Evolutionary conservation across 2,329 filamentous ascomycete genomes (phyloP).

Genomic region (Clonostachys chloroleuca): DNA sequence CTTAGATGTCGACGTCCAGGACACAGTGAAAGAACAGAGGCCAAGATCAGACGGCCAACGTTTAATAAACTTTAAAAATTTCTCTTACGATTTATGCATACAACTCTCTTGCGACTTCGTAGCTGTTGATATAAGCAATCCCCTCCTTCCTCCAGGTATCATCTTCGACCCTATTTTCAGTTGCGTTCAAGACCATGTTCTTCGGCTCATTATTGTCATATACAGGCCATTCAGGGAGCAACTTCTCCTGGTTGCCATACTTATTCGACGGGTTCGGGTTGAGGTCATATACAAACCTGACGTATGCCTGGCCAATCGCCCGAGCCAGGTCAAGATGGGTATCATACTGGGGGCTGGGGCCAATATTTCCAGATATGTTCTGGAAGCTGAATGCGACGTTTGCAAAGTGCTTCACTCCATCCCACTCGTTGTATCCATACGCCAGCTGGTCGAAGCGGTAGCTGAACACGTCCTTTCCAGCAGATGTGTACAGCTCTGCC

Average conservation of each 20-base stretch:
- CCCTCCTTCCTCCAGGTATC: not conserved
- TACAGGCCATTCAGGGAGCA: constrained; percentile 32
- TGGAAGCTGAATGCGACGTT: constrained; percentile 47
- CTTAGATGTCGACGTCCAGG: too few relatives aligned
- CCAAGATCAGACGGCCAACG: too few relatives aligned
- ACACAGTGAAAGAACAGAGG: too few relatives aligned
- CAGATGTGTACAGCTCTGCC: constrained; percentile 30
- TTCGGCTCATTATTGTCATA: constrained; percentile 28
- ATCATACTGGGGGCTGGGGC: constrained; percentile 35
- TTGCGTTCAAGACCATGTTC: constrained; percentile 41
- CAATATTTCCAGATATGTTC: constrained; percentile 41
- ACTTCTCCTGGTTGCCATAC: constrained; percentile 7
- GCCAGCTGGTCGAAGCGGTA: constrained; percentile 45
- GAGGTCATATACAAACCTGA: constrained; percentile 33
- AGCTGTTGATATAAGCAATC: not conserved
- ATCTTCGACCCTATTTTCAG: constrained; percentile 32
- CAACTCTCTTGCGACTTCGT: not conserved
- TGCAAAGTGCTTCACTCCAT: constrained; percentile 39
- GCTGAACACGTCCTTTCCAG: constrained; percentile 30
- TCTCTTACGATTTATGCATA: not conserved
- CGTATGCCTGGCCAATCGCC: constrained; percentile 32
- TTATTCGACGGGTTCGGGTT: constrained; percentile 29
- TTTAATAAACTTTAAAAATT: not conserved
- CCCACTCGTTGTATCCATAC: constrained; percentile 31
- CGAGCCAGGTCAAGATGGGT: constrained; percentile 24